Base-by-base conservation (phyloP, 805 yeast species). In the Kuraishia piskuri region DNA sequence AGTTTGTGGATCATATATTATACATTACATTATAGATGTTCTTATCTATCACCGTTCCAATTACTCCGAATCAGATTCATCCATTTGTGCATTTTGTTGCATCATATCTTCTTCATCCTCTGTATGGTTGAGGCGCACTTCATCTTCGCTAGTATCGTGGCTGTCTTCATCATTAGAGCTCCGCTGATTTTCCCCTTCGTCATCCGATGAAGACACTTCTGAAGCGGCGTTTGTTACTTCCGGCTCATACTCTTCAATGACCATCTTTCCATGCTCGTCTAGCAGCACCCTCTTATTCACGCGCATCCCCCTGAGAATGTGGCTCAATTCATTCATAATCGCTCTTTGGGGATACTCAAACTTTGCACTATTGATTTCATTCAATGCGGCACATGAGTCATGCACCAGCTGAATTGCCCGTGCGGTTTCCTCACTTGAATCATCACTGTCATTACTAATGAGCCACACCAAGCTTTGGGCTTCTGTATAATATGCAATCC, bases 381-480 rank as follows among this genome's bases (percentile, higher is more conserved):
- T 31, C n/a, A 31, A 31, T 31, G 40, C 9, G 4, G 17, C 17
- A 10, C 40, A 31, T 12, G 40, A 31, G 14, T 31, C 40, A 5
- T 31, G 40, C 9, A 31, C 40, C 14, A 31, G 14, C 40, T 12
- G 40, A 12, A 10, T 31, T 12, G 40, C 40, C 14, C 40, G 9
- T 3, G 17, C 7, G 14, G 40, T 31, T 31, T 8, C 14, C 9
- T 31, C 40, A 31, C 17, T 31, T 31, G 17, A 14, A 31, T 12
- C 40, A 6, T 31, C 40, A 31, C 3, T 31, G 40, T 8, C 40
- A 12, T 31, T 31, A 5, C 17, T 31, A n/a, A 31, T 31, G 4
- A 31, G 17, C 40, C 40, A 31, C 14, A 31, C 47, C 40, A 25
- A 55, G 31, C 49, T 56, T 52, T 22, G 48, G 49, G n/a, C 40